Conservation (phyloP, 2,329 filamentous ascomycete species). For the Aspergillus sp. region DNA sequence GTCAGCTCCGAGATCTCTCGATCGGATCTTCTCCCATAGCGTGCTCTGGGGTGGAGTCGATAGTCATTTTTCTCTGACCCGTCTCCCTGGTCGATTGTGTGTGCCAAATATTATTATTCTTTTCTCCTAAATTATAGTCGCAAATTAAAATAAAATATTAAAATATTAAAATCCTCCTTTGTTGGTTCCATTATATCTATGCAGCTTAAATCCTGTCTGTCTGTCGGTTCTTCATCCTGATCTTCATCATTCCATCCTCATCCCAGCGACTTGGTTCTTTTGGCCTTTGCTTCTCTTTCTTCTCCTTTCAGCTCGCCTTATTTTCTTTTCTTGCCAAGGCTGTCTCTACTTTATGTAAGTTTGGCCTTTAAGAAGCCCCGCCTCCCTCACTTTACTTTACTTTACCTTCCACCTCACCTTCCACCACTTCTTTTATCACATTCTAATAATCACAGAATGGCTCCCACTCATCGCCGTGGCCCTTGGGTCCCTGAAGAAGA, state of each 20-base stretch:
- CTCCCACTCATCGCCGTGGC: slow-evolving; percentile 61
- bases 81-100: slow-evolving; percentile 26
- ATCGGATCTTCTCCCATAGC: slow-evolving; percentile 36
- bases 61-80: slow-evolving; percentile 27
- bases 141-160: background rate
- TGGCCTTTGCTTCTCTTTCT: slow-evolving; percentile 1
- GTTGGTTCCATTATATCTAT: too few species aligned
- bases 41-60: slow-evolving; percentile 24
- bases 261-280: slow-evolving; percentile 1
- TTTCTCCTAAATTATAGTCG: background rate
- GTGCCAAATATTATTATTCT: too few species aligned
- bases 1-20: slow-evolving; percentile 37
- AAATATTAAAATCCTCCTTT: too few species aligned
- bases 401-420: background rate
- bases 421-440: background rate
- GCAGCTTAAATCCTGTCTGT: slow-evolving; percentile 1
- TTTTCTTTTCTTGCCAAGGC: background rate
- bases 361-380: too few species aligned
- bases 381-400: too few species aligned
- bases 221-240: background rate
- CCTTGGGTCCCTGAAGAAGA: slow-evolving; percentile 82
- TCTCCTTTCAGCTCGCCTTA: background rate
- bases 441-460: slow-evolving; percentile 25
- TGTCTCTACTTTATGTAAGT: too few species aligned
- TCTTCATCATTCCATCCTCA: too few species aligned